Conservation (phyloP, 441 rosid genomes). For the Euphorbia celastroides region DNA sequence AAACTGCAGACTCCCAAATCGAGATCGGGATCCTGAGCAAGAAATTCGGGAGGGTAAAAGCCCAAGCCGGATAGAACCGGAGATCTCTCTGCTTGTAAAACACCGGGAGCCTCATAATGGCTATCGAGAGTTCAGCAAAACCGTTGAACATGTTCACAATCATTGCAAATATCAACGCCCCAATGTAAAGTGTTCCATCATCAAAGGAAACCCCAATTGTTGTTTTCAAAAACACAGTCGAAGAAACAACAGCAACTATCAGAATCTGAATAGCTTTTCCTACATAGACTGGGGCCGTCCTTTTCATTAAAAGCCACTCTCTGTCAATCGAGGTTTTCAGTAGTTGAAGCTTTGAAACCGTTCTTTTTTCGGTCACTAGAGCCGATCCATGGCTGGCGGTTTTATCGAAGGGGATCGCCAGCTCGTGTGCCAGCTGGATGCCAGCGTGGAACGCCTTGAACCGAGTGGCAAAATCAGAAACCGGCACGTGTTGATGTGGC, state of each 20-base stretch:
- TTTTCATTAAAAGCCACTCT: conserved; percentile 72
- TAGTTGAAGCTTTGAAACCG: conserved; percentile 52
- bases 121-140: conserved; percentile 56
- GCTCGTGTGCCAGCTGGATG: conserved; percentile 39
- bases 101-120: conserved; percentile 70
- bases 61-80: conserved; percentile 73
- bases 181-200: conserved; percentile 51
- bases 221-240: conserved; percentile 61
- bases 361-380: conserved; percentile 48
- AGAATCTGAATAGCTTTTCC: conserved; percentile 65
- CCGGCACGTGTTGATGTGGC: conserved; percentile 57
- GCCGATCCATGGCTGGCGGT: conserved; percentile 64
- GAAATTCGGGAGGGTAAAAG: conserved; percentile 67
- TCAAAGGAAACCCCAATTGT: conserved; percentile 34
- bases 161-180: conserved; percentile 59
- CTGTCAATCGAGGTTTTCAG: conserved; percentile 72
- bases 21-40: conserved; percentile 61
- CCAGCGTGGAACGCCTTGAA: conserved; percentile 73
- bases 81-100: conserved; percentile 93
- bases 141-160: conserved; percentile 80
- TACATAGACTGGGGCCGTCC: conserved; percentile 58
- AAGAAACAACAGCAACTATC: conserved; percentile 48
- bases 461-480: conserved; percentile 49
- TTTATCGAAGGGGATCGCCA: conserved; percentile 53
- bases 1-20: conserved; percentile 53